These are phyloP conservation scores for Platanthera guangdongensis DNA, from an alignment of 106 monocot species.

Conservation along the genomic window DNA sequence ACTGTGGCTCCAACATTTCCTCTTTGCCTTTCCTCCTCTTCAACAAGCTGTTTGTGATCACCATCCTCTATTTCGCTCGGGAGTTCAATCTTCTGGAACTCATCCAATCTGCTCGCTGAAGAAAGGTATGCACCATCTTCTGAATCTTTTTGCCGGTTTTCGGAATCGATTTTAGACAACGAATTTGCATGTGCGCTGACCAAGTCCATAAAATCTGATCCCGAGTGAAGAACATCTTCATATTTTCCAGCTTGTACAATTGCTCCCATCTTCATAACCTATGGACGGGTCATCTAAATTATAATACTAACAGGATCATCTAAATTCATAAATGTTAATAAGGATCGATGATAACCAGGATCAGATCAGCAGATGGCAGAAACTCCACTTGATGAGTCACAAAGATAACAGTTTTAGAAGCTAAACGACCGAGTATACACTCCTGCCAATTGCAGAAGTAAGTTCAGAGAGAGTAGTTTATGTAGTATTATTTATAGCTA, in stretches of 20 bases:
- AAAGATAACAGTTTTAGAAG: not conserved
- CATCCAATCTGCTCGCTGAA: not conserved
- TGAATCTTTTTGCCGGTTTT: not conserved
- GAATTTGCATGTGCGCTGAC: constrained; percentile 49
- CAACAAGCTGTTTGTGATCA: constrained; percentile 38
- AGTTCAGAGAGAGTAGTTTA: too few species aligned
- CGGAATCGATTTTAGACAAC: constrained; percentile 23
- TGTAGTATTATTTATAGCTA: too few species aligned
- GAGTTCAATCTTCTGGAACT: constrained; percentile 11
- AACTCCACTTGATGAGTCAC: constrained; percentile 4
- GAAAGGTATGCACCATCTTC: not conserved
- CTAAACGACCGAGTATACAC: not conserved
- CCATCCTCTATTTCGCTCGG: constrained; percentile 10
- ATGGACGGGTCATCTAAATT: not conserved
- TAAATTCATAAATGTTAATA: not conserved
- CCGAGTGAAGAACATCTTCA: constrained; percentile 41
- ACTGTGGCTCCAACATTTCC: constrained; percentile 46
- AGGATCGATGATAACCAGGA: not conserved
- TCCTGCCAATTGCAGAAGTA: not conserved
- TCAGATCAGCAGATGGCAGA: constrained; percentile 1
- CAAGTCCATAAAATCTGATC: constrained; percentile 50
- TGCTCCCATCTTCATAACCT: constrained; percentile 56
- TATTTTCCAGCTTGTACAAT: constrained; percentile 64
- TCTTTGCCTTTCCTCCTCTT: constrained; percentile 80
- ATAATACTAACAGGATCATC: not conserved